Conservation (phyloP, 2,329 filamentous ascomycete genomes). For the Pseudogymnoascus sp. region DNA sequence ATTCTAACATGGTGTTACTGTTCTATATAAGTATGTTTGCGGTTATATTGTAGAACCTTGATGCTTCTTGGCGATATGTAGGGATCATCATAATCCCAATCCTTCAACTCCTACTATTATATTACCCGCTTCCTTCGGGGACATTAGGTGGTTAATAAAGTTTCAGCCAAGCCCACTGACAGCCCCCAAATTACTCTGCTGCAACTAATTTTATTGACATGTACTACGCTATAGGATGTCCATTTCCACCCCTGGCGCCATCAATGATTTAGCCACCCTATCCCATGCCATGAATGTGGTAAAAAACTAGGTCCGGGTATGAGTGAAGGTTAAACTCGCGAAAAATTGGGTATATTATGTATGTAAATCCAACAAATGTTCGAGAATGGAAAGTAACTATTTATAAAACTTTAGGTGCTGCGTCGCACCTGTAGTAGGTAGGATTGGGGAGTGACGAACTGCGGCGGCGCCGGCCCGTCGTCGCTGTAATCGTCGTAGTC, state of each 20-base stretch:
- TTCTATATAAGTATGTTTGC: background rate
- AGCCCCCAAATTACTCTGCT: background rate
- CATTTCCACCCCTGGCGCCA: background rate
- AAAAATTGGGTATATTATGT: conserved; percentile 1
- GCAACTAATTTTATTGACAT: background rate
- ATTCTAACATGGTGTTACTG: background rate
- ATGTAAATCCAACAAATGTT: background rate
- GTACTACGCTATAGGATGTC: background rate
- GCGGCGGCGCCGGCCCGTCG: background rate
- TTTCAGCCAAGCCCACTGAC: background rate
- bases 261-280: background rate
- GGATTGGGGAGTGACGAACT: background rate
- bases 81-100: background rate
- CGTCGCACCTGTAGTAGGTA: background rate
- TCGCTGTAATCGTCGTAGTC: background rate
- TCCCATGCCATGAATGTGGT: background rate
- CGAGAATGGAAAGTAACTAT: background rate
- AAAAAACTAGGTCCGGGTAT: background rate
- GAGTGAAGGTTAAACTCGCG: background rate
- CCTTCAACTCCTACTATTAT: background rate
- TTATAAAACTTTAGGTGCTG: background rate
- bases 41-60: background rate
- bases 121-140: background rate
- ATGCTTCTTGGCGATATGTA: background rate
- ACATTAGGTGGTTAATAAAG: background rate